Base-by-base conservation (phyloP, 768 basidiomycete species). In the Boletus fagicola region DNA sequence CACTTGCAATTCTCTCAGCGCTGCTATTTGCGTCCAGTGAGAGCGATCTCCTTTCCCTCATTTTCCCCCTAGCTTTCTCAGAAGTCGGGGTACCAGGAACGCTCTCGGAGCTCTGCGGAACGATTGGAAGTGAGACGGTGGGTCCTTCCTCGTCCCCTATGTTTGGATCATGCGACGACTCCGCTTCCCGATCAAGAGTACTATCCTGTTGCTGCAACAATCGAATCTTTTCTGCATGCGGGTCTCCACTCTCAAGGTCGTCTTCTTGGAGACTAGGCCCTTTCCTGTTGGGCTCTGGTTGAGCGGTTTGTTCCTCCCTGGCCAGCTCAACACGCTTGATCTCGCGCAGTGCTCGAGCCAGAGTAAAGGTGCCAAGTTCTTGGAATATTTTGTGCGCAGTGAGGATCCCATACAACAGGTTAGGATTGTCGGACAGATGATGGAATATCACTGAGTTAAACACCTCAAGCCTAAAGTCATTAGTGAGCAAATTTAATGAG, bases 41-140 rank as follows among this genome's bases (percentile, higher is more conserved):
- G 35, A 79, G 77, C 7, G 83, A 86, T 26, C 82, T 75, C 33
- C 88, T 81, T 64, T 87, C 91, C 62, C 83, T 83, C 88, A 94
- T 90, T 76, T 98, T 99, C 0, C 96, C 96, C 59, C 88, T 78
- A 1, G 84, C 92, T 67, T 96, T 98, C 71, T 94, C 94, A n/a
- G 92, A 92, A 46, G 80, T 67, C 12, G 75, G 59, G 10, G 71
- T 67, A 12, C 56, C 58, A 20, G 72, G 70, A 8, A 60, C 57
- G 43, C 74, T 75, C 52, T 79, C 77, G 18, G 74, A 68, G 24
- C 75, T 74, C 9, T 83, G 82, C 7, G 78, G 78, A 65, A 76
- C 72, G 47, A 75, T 66, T 0, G 79, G 75, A 46, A 71, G 71
- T 16, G 76, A 70, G 28, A 58, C 49, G 2, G 49, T 31, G 8